Conservation (phyloP, 805 yeast genomes). For the Tetrapisispora iriomotensis region DNA sequence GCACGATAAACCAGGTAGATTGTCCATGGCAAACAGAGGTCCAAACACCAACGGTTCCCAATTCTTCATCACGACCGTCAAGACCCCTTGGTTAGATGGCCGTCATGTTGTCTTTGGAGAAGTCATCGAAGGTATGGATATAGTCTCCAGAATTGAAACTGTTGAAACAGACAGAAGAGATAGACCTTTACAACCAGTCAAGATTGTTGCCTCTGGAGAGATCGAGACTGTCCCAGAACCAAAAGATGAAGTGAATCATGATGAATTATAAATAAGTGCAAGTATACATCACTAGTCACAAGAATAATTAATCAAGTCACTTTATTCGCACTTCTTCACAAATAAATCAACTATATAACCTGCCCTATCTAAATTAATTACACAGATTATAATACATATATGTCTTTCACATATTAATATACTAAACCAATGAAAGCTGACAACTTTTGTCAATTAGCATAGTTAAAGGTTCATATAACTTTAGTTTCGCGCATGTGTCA, state of each 20-base stretch:
- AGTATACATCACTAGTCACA: too few relatives aligned
- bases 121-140: conserved; percentile 68
- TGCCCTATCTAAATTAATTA: too few relatives aligned
- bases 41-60: conserved; percentile 95
- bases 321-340: too few relatives aligned
- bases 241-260: conserved; percentile 3
- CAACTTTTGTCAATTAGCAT: too few relatives aligned
- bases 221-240: conserved; percentile 7
- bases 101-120: conserved; percentile 91
- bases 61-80: conserved; percentile 75
- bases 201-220: conserved; percentile 9
- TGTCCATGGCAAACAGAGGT: conserved; percentile 95
- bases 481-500: too few relatives aligned
- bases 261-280: conserved; percentile 1
- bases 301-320: too few relatives aligned
- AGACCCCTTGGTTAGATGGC: conserved; percentile 78
- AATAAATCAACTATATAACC: too few relatives aligned
- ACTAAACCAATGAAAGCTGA: too few relatives aligned
- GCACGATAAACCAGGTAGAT: conserved; percentile 68
- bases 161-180: conserved; percentile 15
- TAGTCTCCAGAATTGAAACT: conserved; percentile 70
- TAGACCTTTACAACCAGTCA: conserved; percentile 8
- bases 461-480: too few relatives aligned
- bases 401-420: too few relatives aligned
- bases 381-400: too few relatives aligned